Percentiles rank a stretch among this genome's conserved stretches.
These are phyloP conservation scores for Annulohypoxylon stygium DNA, from an alignment of 495 filamentous ascomycete species.

Conservation along the genomic window DNA sequence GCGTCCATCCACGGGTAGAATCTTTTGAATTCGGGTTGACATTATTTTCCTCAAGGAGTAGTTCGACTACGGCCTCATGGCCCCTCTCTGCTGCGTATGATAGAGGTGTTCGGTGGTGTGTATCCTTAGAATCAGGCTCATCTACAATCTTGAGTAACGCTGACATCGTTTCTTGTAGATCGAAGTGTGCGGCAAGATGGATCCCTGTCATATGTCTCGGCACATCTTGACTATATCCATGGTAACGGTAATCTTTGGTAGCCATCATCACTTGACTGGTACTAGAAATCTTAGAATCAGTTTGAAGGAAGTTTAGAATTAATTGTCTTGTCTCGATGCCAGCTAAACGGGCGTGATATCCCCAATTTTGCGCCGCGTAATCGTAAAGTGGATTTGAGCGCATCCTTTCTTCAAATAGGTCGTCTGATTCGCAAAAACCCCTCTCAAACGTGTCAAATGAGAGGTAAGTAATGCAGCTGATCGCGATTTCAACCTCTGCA, in stretches of 20 bases:
- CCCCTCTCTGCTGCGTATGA: neutral
- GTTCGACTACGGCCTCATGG: neutral
- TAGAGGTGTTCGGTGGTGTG: neutral
- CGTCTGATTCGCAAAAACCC: neutral
- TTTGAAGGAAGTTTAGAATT: neutral
- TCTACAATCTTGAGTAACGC: neutral
- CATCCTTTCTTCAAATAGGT: neutral
- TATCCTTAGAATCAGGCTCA: neutral
- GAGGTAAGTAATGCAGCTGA: neutral
- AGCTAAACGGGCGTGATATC: neutral
- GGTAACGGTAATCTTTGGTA: neutral
- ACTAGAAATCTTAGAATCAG: neutral
- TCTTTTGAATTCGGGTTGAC: neutral
- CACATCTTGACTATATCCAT: neutral
- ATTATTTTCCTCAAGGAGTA: neutral
- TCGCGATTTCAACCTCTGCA: neutral
- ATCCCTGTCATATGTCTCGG: neutral
- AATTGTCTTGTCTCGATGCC: neutral
- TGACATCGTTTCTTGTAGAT: neutral
- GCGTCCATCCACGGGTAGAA: neutral
- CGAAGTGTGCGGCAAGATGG: neutral
- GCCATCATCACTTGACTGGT: neutral
- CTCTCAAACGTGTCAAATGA: neutral
- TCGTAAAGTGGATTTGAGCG: neutral
- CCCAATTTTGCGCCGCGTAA: neutral